Evolutionary conservation across 164 flowering plant species (phyloP).

Genomic region (Houttuynia cordata): DNA sequence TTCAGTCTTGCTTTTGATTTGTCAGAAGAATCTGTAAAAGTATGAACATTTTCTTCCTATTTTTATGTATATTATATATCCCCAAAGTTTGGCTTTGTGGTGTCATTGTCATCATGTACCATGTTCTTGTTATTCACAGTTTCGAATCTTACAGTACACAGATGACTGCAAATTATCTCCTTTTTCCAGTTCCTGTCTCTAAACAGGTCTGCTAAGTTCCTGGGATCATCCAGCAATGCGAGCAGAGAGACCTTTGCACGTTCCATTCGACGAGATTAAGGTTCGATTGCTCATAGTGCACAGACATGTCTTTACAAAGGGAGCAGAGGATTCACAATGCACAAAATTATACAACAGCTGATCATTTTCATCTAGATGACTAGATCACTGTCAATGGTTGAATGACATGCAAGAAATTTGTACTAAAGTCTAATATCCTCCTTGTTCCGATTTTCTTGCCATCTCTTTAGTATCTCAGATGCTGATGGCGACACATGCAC

Average conservation of each 20-base stretch:
- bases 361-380: no score
- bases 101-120: background rate
- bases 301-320: no score
- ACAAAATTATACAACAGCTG: no score
- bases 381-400: no score
- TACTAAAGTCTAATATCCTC: background rate
- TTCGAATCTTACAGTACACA: background rate
- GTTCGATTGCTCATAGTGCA: no score
- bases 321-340: no score
- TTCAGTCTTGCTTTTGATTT: background rate
- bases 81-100: background rate
- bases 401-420: background rate
- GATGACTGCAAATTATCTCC: background rate
- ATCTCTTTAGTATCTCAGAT: background rate
- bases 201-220: background rate
- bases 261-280: no score
- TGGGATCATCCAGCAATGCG: background rate
- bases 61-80: background rate
- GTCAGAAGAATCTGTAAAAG: background rate
- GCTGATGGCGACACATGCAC: background rate
- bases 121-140: background rate
- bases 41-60: background rate
- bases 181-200: background rate
- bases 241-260: no score
- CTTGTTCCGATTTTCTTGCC: background rate